These are phyloP conservation scores for Leptodermis oblonga DNA, from an alignment of 257 asterid genomes.

Conservation along the genomic window DNA sequence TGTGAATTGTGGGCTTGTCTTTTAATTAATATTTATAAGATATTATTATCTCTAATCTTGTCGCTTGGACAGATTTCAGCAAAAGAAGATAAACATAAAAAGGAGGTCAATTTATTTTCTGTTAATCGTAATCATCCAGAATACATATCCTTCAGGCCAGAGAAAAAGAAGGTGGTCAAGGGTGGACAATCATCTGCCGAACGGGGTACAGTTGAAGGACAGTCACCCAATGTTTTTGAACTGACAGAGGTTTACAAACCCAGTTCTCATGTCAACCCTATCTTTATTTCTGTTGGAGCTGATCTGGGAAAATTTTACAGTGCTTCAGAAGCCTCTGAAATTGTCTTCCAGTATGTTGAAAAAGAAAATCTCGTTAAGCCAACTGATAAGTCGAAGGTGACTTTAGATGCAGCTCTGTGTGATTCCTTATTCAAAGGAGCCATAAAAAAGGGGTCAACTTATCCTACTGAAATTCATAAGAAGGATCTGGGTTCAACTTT, in stretches of 20 bases:
- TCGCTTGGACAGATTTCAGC: conserved; percentile 60
- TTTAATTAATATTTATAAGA: not conserved
- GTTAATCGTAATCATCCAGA: conserved; percentile 78
- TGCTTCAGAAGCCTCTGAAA: conserved; percentile 72
- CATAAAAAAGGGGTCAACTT: conserved; percentile 75
- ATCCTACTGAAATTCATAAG: conserved; percentile 88
- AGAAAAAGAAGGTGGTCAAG: conserved; percentile 61
- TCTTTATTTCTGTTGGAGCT: conserved; percentile 68
- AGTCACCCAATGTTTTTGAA: conserved; percentile 45
- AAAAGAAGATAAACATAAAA: conserved; percentile 90
- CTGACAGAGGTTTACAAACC: conserved; percentile 80
- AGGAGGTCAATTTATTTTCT: conserved; percentile 55
- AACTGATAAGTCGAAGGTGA: conserved; percentile 56
- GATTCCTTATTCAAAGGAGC: conserved; percentile 95
- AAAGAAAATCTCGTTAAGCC: conserved; percentile 80
- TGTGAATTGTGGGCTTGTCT: not conserved
- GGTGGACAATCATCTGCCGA: conserved; percentile 41
- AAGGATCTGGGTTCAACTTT: conserved; percentile 74
- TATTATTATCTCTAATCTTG: conserved; percentile 9
- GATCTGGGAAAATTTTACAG: conserved; percentile 55
- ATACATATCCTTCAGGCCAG: conserved; percentile 74
- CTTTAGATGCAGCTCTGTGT: conserved; percentile 68
- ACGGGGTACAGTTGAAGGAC: conserved; percentile 40
- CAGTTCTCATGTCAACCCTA: conserved; percentile 75
- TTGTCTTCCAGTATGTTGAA: conserved; percentile 77